phyloP scores from a whole-genome alignment of 225 moss, liverwort and hornwort genomes.

The Pseudoscleropodium purum region DNA sequence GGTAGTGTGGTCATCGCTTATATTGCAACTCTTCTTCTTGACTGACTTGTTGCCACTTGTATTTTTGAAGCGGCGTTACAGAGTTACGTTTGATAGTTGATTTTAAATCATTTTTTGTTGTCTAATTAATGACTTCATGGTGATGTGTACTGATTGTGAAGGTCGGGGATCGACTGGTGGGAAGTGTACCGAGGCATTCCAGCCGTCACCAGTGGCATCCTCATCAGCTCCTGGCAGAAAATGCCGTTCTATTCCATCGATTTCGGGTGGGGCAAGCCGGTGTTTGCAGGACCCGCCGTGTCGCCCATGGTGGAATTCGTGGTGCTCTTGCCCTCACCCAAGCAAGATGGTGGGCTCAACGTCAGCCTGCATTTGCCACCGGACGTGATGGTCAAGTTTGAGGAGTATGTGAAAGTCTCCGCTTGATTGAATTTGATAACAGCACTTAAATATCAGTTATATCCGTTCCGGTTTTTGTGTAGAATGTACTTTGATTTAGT shows the following conservation, averaged over 20 bases:
- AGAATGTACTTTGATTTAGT: background rate
- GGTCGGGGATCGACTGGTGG: constrained; percentile 81
- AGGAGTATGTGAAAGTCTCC: constrained; percentile 36
- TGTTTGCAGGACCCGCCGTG: constrained; percentile 78
- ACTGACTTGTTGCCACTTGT: background rate
- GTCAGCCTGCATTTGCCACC: constrained; percentile 53
- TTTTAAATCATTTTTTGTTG: background rate
- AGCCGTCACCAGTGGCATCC: constrained; percentile 58
- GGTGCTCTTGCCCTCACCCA: constrained; percentile 51
- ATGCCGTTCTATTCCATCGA: constrained; percentile 92
- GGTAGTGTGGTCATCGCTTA: background rate
- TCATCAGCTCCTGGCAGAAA: constrained; percentile 84
- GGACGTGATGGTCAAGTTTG: constrained; percentile 61
- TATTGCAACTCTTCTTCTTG: background rate
- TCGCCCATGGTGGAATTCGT: constrained; percentile 80
- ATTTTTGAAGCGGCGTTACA: background rate
- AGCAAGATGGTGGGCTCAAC: constrained; percentile 53
- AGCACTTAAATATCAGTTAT: background rate
- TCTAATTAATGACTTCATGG: background rate
- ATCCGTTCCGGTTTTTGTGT: too few relatives aligned
- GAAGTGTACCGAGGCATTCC: constrained; percentile 68
- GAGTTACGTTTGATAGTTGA: background rate
- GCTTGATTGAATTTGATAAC: background rate
- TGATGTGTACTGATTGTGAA: background rate
- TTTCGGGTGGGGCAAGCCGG: constrained; percentile 90